Conservation (phyloP, 805 yeast species). For the Hanseniaspora occidentalis region DNA sequence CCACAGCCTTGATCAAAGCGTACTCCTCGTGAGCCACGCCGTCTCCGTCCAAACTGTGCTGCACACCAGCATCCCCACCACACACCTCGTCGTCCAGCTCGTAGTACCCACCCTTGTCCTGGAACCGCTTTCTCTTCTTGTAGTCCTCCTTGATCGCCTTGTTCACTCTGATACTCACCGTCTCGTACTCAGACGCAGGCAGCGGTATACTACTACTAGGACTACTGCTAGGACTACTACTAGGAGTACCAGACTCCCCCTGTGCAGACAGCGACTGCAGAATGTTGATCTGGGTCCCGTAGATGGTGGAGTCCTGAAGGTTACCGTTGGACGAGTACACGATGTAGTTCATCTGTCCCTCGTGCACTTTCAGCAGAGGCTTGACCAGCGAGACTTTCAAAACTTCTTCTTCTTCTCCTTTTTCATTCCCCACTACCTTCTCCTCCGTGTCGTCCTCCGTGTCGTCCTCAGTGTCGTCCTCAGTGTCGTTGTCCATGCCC, state of each 20-base stretch:
- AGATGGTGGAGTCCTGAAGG: constrained; percentile 5
- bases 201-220: too few species aligned
- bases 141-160: constrained; percentile 4
- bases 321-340: constrained; percentile 1
- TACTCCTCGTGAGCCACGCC: constrained; percentile 1
- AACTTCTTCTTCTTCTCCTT: too few species aligned
- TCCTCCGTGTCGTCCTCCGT: too few species aligned
- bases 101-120: constrained; percentile 8
- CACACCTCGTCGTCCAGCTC: background rate
- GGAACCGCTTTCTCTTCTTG: constrained; percentile 3
- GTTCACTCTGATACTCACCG: constrained; percentile 6
- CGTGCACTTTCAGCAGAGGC: background rate
- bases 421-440: too few species aligned
- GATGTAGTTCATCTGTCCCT: constrained; percentile 2
- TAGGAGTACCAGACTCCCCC: too few species aligned
- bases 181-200: constrained; percentile 4
- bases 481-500: too few species aligned
- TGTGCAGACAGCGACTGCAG: background rate
- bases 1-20: constrained; percentile 5
- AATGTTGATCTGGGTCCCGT: constrained; percentile 7
- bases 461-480: too few species aligned
- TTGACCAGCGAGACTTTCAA: background rate
- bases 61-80: background rate
- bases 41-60: too few species aligned
- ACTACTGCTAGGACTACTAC: too few species aligned